Percentiles rank a stretch among this genome's conserved stretches.
phyloP scores from a whole-genome alignment of 2,329 filamentous ascomycete species.

The Arthrobotrys sinensis region DNA sequence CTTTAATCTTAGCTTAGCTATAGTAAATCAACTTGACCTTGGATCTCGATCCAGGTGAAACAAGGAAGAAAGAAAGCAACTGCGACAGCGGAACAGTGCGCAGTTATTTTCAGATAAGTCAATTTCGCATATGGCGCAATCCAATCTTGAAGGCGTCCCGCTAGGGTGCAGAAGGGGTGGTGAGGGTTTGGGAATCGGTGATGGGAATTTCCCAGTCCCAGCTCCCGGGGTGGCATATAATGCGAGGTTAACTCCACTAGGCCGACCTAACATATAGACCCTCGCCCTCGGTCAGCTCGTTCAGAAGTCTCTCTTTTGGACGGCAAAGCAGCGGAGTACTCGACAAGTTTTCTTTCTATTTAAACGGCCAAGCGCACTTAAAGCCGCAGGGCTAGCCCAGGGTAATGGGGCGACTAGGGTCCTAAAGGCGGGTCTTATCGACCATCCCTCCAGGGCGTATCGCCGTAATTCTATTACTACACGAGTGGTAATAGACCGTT shows the following conservation, averaged over 20 bases:
- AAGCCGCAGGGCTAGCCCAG: conserved; percentile 60
- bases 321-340: conserved; percentile 33
- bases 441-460: conserved; percentile 55
- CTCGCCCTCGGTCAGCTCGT: conserved; percentile 33
- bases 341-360: conserved; percentile 38
- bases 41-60: conserved; percentile 40
- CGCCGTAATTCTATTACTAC: conserved; percentile 59
- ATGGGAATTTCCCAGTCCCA: conserved; percentile 46
- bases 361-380: conserved; percentile 56
- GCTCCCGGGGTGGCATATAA: conserved; percentile 28
- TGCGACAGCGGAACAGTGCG: conserved; percentile 59
- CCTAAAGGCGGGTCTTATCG: conserved; percentile 58
- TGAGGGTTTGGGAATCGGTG: conserved; percentile 44
- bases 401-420: conserved; percentile 56
- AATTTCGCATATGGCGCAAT: conserved; percentile 59
- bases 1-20: conserved; percentile 6
- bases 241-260: conserved; percentile 36
- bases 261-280: conserved; percentile 38
- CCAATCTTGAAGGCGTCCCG: conserved; percentile 44
- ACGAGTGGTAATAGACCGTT: conserved; percentile 47
- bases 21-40: conserved; percentile 16
- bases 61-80: conserved; percentile 27
- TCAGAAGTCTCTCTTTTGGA: conserved; percentile 28
- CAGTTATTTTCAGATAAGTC: conserved; percentile 61
- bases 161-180: conserved; percentile 49